Evolutionary conservation across 2,329 filamentous ascomycete genomes (phyloP).

Genomic region (Calonectria multiphialidica): DNA sequence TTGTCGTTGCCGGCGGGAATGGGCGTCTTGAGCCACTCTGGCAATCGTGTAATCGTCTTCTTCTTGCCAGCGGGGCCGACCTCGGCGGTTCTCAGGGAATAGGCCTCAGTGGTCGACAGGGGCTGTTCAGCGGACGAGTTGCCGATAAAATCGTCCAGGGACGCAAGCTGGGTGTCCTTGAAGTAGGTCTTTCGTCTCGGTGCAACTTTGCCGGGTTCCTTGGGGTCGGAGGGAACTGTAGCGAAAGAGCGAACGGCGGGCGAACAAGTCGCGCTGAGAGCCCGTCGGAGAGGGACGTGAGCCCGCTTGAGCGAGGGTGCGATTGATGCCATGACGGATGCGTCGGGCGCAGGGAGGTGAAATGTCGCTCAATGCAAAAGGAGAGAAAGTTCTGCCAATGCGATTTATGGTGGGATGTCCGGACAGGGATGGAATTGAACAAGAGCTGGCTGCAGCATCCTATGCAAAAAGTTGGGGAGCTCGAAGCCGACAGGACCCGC

Average conservation of each 20-base stretch:
- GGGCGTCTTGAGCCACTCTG: constrained; percentile 95
- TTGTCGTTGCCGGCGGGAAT: constrained; percentile 85
- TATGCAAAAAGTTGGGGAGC: constrained; percentile 43
- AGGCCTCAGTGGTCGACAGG: constrained; percentile 66
- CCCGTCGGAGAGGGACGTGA: constrained; percentile 57
- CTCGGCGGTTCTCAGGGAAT: constrained; percentile 71
- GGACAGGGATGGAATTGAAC: constrained; percentile 32
- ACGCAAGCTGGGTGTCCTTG: constrained; percentile 68
- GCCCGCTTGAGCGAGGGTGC: constrained; percentile 56
- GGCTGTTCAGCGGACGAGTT: constrained; percentile 54
- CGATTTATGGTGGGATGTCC: constrained; percentile 29
- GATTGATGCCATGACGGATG: constrained; percentile 52
- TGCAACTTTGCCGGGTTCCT: constrained; percentile 37
- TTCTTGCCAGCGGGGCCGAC: constrained; percentile 74
- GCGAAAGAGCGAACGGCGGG: constrained; percentile 55
- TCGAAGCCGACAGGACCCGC: constrained; percentile 43
- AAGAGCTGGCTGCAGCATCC: constrained; percentile 39
- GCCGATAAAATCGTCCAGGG: constrained; percentile 70
- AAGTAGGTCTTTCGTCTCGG: constrained; percentile 64
- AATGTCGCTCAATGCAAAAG: constrained; percentile 7
- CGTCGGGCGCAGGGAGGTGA: neutral
- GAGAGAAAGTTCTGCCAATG: neutral
- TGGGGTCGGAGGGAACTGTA: constrained; percentile 56
- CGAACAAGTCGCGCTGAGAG: constrained; percentile 49
- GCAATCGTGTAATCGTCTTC: constrained; percentile 79